Base-by-base conservation (phyloP, 805 yeast species). In the Candida anglica region DNA sequence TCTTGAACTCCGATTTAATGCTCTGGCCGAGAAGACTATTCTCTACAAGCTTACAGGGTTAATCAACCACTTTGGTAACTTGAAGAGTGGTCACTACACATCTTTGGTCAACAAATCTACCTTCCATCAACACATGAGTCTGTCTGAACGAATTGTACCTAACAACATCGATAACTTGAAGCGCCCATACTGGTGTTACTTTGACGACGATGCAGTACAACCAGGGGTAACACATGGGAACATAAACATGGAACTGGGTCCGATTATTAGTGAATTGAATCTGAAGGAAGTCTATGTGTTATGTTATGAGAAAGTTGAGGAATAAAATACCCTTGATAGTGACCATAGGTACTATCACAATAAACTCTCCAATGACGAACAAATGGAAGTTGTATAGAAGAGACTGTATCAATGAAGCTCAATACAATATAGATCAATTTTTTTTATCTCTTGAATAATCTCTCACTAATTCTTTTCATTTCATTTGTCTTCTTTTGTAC, bases 31-130 rank as follows among this genome's bases (percentile, higher is more conserved):
- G 58, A 68, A 16, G 56, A 60, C 18, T 21, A 60, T 63, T 15
- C 65, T 57, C 19, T 84, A 82, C 50, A 72, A 65, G 40, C 56
- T 84, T 23, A 68, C 68, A 36, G 85, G 84, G 1, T 66, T 81
- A 40, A 79, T 84, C 3, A 83, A 82, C 48, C 94, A 84, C 51
- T 66, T 70, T 37, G 93, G 94, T 2, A 73, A 74, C 27, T 60
- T 82, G 34, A 73, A 76, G 38, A 77, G 85, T 32, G 94, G 94
- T 0, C 94, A 84, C 53, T 84, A 84, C 49, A 84, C 89, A 1
- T 66, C 87, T 0, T 56, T 81, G 29, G 79, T 81, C 3, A 74
- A 79, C 45, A 79, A 71, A 45, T 48, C 64, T 1, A 41, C 40
- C 5, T 31, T 31, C 11, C 36, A 36, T 11, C 38, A 39, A 13